A percentile compares a stretch with the other conserved stretches of the same genome.
phyloP scores from a whole-genome alignment of 768 basidiomycete genomes.

The Lanmaoa rubissima region DNA sequence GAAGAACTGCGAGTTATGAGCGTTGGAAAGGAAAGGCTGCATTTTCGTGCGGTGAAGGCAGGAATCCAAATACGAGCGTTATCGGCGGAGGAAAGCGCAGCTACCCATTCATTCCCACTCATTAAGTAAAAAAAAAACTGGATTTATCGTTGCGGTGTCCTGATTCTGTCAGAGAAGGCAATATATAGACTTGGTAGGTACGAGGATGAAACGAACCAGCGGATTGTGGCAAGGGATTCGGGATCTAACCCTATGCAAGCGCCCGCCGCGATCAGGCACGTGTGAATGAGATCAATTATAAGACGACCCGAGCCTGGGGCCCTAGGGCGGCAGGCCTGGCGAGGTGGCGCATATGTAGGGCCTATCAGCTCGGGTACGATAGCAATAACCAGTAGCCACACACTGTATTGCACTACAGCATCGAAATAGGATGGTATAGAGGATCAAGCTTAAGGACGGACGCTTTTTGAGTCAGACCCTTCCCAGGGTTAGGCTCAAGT shows the following conservation, averaged over 20 bases:
- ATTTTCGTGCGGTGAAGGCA: slow-evolving; percentile 1
- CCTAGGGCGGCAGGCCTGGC: background rate
- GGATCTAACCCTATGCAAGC: background rate
- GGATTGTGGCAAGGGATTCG: background rate
- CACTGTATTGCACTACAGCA: background rate
- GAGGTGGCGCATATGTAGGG: background rate
- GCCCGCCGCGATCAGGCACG: slow-evolving; percentile 15
- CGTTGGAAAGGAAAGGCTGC: background rate
- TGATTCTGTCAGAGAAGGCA: slow-evolving; percentile 3
- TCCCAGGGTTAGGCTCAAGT: slow-evolving; percentile 6
- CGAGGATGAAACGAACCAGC: slow-evolving; percentile 12
- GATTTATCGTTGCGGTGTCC: background rate
- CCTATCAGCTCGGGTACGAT: background rate
- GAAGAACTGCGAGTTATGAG: background rate
- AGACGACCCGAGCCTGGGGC: slow-evolving; percentile 1
- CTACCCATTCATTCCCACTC: background rate
- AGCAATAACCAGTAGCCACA: background rate
- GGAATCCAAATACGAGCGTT: slow-evolving; percentile 1
- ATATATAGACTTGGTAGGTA: background rate
- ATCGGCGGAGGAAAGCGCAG: slow-evolving; percentile 13
- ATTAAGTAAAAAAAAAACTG: slow-evolving; percentile 6
- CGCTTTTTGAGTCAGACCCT: background rate
- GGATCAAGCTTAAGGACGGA: background rate
- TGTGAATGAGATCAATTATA: slow-evolving; percentile 1
- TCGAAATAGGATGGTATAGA: background rate